Evolutionary conservation across 768 basidiomycete genomes (phyloP), one percentile per base, ranked within the genome.

Genomic region (Panaeolus papilionaceus): DNA sequence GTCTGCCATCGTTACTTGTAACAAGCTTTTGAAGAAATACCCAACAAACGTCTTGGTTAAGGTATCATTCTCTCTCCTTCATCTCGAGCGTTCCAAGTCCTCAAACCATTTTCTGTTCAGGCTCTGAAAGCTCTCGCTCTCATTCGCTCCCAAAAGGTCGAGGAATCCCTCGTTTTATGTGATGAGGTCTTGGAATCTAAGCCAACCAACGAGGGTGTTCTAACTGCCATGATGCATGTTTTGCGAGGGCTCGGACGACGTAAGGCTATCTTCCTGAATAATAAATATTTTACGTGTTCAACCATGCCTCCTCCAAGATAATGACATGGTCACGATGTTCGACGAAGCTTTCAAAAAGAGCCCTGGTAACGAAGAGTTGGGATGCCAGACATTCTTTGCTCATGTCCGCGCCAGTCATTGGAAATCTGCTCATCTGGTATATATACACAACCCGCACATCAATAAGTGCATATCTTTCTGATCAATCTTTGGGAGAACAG

Each of bases 21-120:
- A 94, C 78, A 95, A 95, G 79, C 77, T 95, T 37, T 85, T 95
- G 71, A 95, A 94, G 79, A 95, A 94, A 80, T 86, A 93, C 72
- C 91, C 92, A 33, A 88, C 85, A 75, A 91, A 88, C 76, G 82
- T 86, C 49, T 81, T 94, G 38, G 78, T 92, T 74, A 93, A 93
- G 84, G 94, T 49, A 49, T 12, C 6, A 49, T 49, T 87, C 67
- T 44, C 75, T 42, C 38, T 26, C 38, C 44, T 5, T 26, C n/a
- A 39, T 63, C 44, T 58, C 47, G 61, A 67, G 72, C 68, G 42
- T 5, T 62, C 61, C 14, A 65, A 20, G 54, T 63, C 62, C 67
- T 44, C 40, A 64, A 18, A 54, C 51, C 44, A 64, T 51, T 28
- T 65, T 28, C 38, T 40, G 58, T 40, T 51, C 73, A 95, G 93